Evolutionary conservation across 2,329 filamentous ascomycete species (phyloP).

Genomic region (Clonostachys chloroleuca): DNA sequence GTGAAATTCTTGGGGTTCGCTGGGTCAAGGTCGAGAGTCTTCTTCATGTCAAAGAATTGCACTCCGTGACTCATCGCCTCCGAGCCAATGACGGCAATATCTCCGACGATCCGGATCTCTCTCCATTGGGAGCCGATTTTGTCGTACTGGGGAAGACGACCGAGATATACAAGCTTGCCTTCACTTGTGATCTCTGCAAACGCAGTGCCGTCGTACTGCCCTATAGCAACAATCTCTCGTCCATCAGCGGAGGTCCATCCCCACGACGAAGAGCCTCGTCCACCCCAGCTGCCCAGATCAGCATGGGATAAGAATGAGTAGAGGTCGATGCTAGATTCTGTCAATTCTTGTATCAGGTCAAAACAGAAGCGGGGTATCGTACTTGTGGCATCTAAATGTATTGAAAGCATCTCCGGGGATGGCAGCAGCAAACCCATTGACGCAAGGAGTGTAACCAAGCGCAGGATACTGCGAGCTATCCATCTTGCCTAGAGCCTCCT

Average conservation of each 20-base stretch:
- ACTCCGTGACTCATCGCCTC: conserved; percentile 45
- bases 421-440: conserved; percentile 35
- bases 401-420: conserved; percentile 38
- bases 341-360: not conserved
- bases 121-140: conserved; percentile 27
- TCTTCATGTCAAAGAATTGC: conserved; percentile 59
- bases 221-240: conserved; percentile 37
- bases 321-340: conserved; percentile 29
- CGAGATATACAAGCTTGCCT: conserved; percentile 36
- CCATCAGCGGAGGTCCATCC: conserved; percentile 33
- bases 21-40: conserved; percentile 37
- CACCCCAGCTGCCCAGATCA: conserved; percentile 39
- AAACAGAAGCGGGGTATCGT: not conserved
- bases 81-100: conserved; percentile 24
- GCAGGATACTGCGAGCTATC: conserved; percentile 26
- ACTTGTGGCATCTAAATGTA: conserved; percentile 45
- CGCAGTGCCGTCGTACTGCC: conserved; percentile 36
- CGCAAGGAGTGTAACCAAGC: conserved; percentile 31
- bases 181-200: conserved; percentile 35
- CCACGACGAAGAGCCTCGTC: conserved; percentile 32
- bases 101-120: conserved; percentile 25
- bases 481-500: conserved; percentile 23
- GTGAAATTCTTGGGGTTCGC: conserved; percentile 23
- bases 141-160: conserved; percentile 30
- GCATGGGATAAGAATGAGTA: conserved; percentile 52